phyloP scores from a whole-genome alignment of 805 yeast genomes.

The Spathaspora sp. region DNA sequence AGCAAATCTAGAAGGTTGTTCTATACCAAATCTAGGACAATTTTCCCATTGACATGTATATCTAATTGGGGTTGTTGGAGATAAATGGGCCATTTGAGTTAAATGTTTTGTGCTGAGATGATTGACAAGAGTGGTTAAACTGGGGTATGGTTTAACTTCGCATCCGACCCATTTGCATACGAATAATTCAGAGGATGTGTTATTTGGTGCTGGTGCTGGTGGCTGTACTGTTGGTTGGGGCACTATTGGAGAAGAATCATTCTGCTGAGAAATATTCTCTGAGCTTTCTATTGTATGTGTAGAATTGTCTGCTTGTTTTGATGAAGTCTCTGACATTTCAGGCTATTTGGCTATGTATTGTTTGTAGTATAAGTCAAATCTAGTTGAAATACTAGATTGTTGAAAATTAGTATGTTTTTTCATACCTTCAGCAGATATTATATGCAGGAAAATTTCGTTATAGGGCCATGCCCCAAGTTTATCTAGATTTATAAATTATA shows the following conservation, averaged over 20 bases:
- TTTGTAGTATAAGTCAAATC: background rate
- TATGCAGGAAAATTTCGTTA: background rate
- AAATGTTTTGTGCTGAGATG: conserved; percentile 31
- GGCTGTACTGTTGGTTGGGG: background rate
- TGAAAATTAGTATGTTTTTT: background rate
- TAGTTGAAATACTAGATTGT: background rate
- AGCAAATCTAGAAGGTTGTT: conserved; percentile 54
- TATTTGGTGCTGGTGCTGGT: background rate
- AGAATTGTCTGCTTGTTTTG: background rate
- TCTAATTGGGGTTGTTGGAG: conserved; percentile 23
- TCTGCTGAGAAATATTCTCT: background rate
- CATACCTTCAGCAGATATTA: too few species aligned
- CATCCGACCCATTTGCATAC: conserved; percentile 36
- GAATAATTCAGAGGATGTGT: conserved; percentile 7
- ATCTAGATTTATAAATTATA: background rate
- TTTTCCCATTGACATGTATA: conserved; percentile 61
- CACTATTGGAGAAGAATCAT: background rate
- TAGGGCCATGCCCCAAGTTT: too few species aligned
- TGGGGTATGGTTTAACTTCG: conserved; percentile 11
- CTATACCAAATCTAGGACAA: conserved; percentile 50
- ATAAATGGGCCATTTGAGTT: conserved; percentile 12
- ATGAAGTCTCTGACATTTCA: background rate
- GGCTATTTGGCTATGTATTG: background rate
- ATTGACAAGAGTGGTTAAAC: conserved; percentile 24
- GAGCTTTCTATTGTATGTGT: background rate